Base-by-base conservation (phyloP, 148 eudicot species). In the Vaccinium macrocarpon region DNA sequence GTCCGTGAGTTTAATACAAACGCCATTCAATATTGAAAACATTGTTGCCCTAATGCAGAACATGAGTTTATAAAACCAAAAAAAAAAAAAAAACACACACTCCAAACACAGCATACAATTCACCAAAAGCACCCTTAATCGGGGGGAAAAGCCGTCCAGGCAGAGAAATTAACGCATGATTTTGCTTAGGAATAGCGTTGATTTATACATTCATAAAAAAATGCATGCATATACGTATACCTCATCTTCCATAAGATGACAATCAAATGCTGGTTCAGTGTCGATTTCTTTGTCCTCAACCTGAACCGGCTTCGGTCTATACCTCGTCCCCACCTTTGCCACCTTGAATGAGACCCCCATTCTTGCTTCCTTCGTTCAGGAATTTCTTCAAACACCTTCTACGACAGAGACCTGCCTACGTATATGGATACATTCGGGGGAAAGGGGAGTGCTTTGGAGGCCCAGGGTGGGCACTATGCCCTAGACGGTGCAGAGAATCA, bases 321-420 rank as follows among this genome's bases (percentile, higher is more conserved):
- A 82, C 76, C 83, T 82, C 23, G 59, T 82, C 27, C 83, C 83
- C 1, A 48, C 23, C 83, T 82, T 82, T 18, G 76, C 83, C 56
- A 82, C 83, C 76, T 82, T 82, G 83, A 82, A 82, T 3, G 83
- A 82, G 61, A 82, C 52, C 9, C 76, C 83, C 83, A 66, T 82
- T 66, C 57, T 81, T 75, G 51, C 59, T 52, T 46, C 25, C 27
- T 66, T 82, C 83, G 25, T 6, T 49, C 83, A 16, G 25, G 83
- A 21, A 66, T 49, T 68, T 82, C 71, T 11, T 7, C 76, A 27
- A 49, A 68, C 77, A 50, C 76, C 59, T 27, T 25, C 77, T 32
- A 14, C 11, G 11, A 57, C 15, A 32, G 68, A 76, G 57, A 13
- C 25, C 0, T 23, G 2, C 3, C 12, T 62, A 23, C 6, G 5